A percentile compares a stretch with the other conserved stretches of the same genome.
Evolutionary conservation across 1,284 basidiomycete genomes (phyloP).

Genomic region (Peniophora sp.): DNA sequence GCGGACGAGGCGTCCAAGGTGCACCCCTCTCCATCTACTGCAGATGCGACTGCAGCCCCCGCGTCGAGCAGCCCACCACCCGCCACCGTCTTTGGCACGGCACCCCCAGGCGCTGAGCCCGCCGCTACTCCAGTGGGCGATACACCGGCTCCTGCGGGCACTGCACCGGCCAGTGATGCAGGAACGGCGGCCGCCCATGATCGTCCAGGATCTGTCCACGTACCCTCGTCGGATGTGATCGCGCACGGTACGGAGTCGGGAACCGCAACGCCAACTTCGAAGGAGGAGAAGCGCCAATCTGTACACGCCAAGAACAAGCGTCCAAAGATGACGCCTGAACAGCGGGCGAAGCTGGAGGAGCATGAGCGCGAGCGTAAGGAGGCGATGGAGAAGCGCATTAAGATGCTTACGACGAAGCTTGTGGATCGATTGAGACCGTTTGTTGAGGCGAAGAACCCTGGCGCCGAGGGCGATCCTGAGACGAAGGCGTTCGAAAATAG

Average conservation of each 20-base stretch:
- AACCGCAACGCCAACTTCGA: constrained; percentile 13
- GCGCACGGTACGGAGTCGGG: constrained; percentile 8
- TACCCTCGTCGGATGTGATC: constrained; percentile 4
- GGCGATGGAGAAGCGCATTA: constrained; percentile 73
- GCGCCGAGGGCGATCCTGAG: constrained; percentile 81
- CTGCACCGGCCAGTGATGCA: constrained; percentile 5
- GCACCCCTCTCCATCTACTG: constrained; percentile 1
- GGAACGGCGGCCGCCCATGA: neutral
- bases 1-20: constrained; percentile 11
- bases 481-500: constrained; percentile 69
- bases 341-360: constrained; percentile 74
- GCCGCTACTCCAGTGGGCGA: no score
- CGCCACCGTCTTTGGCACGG: constrained; percentile 5
- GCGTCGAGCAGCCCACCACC: constrained; percentile 13
- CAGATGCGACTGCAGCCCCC: constrained; percentile 6
- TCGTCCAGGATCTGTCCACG: constrained; percentile 6
- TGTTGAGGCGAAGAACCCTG: constrained; percentile 84
- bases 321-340: constrained; percentile 72
- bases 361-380: constrained; percentile 75
- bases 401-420: constrained; percentile 69
- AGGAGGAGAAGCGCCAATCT: constrained; percentile 24
- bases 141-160: neutral
- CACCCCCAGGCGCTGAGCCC: constrained; percentile 9
- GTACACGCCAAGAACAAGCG: constrained; percentile 33
- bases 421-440: constrained; percentile 81